Percentiles rank a stretch among this genome's conserved stretches.
phyloP scores from a whole-genome alignment of 2,329 filamentous ascomycete genomes.

The Pseudocercospora pini-densiflorae region DNA sequence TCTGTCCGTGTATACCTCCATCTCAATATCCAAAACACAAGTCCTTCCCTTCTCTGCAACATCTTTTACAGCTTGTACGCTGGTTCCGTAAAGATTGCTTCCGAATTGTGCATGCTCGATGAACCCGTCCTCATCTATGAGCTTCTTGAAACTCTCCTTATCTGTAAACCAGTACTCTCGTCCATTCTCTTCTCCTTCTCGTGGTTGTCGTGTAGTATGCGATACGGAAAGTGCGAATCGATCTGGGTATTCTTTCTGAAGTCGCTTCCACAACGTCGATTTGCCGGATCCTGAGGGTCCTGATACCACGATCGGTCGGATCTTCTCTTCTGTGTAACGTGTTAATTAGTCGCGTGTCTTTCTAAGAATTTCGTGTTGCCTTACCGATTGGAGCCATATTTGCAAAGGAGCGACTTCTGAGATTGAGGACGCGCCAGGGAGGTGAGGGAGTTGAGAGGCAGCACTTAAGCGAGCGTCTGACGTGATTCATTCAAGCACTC shows the following conservation, averaged over 20 bases:
- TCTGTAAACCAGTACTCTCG: slow-evolving; percentile 80
- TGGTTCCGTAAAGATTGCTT: slow-evolving; percentile 85
- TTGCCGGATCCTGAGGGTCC: slow-evolving; percentile 82
- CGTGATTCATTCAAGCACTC: slow-evolving; percentile 5
- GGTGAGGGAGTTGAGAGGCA: not conserved
- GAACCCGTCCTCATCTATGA: slow-evolving; percentile 73
- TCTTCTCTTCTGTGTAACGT: slow-evolving; percentile 20
- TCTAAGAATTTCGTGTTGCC: not conserved
- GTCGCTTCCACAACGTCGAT: slow-evolving; percentile 74
- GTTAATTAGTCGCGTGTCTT: slow-evolving; percentile 13
- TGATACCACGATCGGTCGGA: slow-evolving; percentile 74
- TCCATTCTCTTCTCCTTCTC: slow-evolving; percentile 75
- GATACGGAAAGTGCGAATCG: slow-evolving; percentile 66
- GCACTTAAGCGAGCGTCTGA: not conserved
- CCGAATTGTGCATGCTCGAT: slow-evolving; percentile 88
- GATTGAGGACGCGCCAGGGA: not conserved
- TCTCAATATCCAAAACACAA: slow-evolving; percentile 93
- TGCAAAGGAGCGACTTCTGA: slow-evolving; percentile 2
- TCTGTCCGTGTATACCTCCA: slow-evolving; percentile 68
- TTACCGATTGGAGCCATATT: slow-evolving; percentile 5
- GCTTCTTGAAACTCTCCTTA: slow-evolving; percentile 67
- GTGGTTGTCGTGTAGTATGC: slow-evolving; percentile 79
- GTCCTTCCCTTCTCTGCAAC: slow-evolving; percentile 71
- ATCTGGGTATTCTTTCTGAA: slow-evolving; percentile 68
- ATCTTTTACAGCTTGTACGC: slow-evolving; percentile 76